Conservation (phyloP, 2,329 filamentous ascomycete genomes). For the Scedosporium dehoogii region DNA sequence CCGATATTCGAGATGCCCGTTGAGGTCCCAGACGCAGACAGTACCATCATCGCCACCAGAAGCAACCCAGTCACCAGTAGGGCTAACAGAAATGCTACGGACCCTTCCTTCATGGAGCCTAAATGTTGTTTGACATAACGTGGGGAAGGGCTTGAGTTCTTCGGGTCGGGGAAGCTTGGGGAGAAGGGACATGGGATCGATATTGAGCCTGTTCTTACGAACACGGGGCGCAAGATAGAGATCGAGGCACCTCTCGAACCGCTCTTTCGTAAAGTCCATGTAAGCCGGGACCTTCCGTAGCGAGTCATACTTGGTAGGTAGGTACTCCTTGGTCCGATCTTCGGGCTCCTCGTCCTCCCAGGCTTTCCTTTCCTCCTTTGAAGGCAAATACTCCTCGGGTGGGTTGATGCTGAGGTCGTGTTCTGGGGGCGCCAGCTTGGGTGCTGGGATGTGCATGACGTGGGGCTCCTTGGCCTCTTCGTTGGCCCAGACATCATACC, state of each 20-base stretch:
- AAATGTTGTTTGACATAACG: constrained; percentile 78
- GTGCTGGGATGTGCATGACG: constrained; percentile 88
- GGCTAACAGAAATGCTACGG: constrained; percentile 74
- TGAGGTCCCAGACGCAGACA: constrained; percentile 84
- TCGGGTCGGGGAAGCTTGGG: constrained; percentile 90
- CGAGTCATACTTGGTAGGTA: constrained; percentile 73
- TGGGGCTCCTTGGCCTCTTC: constrained; percentile 76
- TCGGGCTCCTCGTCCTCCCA: constrained; percentile 87
- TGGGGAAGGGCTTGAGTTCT: constrained; percentile 91
- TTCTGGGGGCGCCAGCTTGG: constrained; percentile 84
- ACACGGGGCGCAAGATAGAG: constrained; percentile 90
- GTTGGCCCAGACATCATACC: constrained; percentile 92
- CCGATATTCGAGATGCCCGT: constrained; percentile 80
- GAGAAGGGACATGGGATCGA: constrained; percentile 85
- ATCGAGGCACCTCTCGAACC: constrained; percentile 91
- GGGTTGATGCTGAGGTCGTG: constrained; percentile 97
- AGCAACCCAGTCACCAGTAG: constrained; percentile 74
- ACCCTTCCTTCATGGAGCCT: constrained; percentile 82
- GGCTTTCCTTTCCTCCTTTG: constrained; percentile 67
- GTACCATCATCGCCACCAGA: constrained; percentile 93
- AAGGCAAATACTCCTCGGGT: constrained; percentile 85
- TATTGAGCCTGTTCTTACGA: constrained; percentile 88
- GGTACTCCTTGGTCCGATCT: constrained; percentile 79
- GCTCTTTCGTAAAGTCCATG: constrained; percentile 82
- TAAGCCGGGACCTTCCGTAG: constrained; percentile 90